These are phyloP conservation scores for Linderniella brevidens DNA, from an alignment of 257 asterid species.

Conservation along the genomic window DNA sequence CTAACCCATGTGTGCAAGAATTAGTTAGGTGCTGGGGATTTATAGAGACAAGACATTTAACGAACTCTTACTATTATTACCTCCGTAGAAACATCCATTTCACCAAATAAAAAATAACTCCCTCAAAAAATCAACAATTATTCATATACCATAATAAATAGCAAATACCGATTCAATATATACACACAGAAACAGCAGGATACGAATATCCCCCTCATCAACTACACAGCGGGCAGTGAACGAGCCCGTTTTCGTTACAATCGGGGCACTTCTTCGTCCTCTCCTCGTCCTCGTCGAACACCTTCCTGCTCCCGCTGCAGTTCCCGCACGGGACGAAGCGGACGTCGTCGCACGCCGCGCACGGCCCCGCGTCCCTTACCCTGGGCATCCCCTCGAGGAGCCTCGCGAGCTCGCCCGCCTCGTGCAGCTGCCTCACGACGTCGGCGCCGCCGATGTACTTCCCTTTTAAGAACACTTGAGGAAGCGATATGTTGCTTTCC, in stretches of 20 bases:
- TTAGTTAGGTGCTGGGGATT: too few relatives aligned
- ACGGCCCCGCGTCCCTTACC: slow-evolving; percentile 15
- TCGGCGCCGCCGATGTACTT: slow-evolving; percentile 44
- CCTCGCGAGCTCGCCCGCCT: slow-evolving; percentile 28
- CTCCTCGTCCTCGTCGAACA: slow-evolving; percentile 24
- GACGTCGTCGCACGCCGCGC: slow-evolving; percentile 38
- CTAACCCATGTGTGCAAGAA: too few relatives aligned
- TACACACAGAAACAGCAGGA: too few relatives aligned
- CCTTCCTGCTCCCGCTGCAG: slow-evolving; percentile 43
- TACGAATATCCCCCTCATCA: too few relatives aligned
- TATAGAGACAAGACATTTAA: too few relatives aligned
- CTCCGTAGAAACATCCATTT: too few relatives aligned
- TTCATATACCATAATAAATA: too few relatives aligned
- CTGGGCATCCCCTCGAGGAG: slow-evolving; percentile 29
- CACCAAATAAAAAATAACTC: too few relatives aligned
- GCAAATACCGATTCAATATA: too few relatives aligned
- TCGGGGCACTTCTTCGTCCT: slow-evolving; percentile 21
- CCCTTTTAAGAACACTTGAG: slow-evolving; percentile 64
- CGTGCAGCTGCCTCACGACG: slow-evolving; percentile 25
- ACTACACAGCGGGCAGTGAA: slow-evolving; percentile 63
- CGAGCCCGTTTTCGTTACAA: slow-evolving; percentile 81
- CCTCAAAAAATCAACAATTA: too few relatives aligned
- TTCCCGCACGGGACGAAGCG: slow-evolving; percentile 33
- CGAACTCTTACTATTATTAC: too few relatives aligned
- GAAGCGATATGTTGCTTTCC: slow-evolving; percentile 28